Evolutionary conservation across 805 yeast species (phyloP), one percentile per base, ranked within the genome.

Genomic region (Saturnispora bothae): DNA sequence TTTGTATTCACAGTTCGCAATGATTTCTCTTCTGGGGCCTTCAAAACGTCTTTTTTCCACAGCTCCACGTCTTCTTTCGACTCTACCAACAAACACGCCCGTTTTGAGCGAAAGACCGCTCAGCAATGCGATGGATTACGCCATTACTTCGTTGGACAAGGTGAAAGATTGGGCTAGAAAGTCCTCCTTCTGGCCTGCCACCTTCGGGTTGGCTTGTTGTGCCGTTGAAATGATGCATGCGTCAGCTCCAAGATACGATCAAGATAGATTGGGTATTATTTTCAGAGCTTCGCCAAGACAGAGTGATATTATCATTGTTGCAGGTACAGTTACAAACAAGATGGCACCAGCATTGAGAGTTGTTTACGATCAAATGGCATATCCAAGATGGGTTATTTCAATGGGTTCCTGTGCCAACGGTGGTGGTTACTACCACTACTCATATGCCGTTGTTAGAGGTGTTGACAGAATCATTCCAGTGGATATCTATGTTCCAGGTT

Each of bases 161-260:
- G 73, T 83, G 45, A 86, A 86, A 47, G 79, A 79, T 65, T 83
- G 95, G 95, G 94, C 89, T 2, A 73, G 94, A 61, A 85, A 82
- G 56, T 84, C 94, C 20, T 81, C 92, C 2, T 83, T 83, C 60
- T 83, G 95, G 95, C 95, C 95, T 7, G 88, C 83, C 33, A 83
- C 95, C 27, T 83, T 83, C 60, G 95, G 95, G 25, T 67, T 83
- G 54, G 94, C 94, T 7, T 83, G 95, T 63, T 83, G 95, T 67
- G 95, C 95, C 44, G 94, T 83, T 30, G 95, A 83, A 63, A 83
- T 83, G 95, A 83, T 83, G 95, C 95, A 83, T 58, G 82, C 80
- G 28, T 83, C 94, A 19, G 76, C 94, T 42, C 94, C 95, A 44
- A 70, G 95, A 56, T 83, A 83, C 61, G 95, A 83, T 63, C 94